A percentile compares a stretch with the other conserved stretches of the same genome.
Evolutionary conservation across 2,329 filamentous ascomycete species (phyloP).

Genomic region (Lasiodiplodia sp.): DNA sequence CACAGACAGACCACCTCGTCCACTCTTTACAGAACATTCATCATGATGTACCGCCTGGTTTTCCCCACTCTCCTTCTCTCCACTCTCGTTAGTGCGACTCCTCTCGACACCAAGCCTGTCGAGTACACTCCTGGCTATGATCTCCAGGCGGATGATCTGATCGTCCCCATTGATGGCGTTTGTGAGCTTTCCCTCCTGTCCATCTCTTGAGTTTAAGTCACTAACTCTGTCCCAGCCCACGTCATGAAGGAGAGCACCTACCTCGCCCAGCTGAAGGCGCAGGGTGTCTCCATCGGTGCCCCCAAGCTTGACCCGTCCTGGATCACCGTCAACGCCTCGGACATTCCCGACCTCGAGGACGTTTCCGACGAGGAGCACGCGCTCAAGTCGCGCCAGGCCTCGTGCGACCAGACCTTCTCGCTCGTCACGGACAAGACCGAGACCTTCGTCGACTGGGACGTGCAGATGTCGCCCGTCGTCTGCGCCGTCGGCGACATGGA

Average conservation of each 20-base stretch:
- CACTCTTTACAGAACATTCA: neutral
- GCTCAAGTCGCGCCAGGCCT: neutral
- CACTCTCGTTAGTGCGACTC: neutral
- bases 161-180: neutral
- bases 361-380: neutral
- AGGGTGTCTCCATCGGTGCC: neutral
- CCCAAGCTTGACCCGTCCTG: slow-evolving; percentile 4
- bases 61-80: slow-evolving; percentile 1
- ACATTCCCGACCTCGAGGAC: neutral
- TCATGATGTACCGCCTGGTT: neutral
- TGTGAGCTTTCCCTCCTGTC: neutral
- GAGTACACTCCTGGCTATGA: neutral
- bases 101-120: neutral
- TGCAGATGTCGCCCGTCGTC: slow-evolving; percentile 47
- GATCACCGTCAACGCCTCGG: neutral
- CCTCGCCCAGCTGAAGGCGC: slow-evolving; percentile 24
- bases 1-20: neutral
- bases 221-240: slow-evolving; percentile 1
- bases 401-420: slow-evolving; percentile 28
- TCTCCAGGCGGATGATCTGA: neutral
- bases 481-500: slow-evolving; percentile 38
- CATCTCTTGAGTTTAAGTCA: no score
- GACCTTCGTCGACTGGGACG: slow-evolving; percentile 51
- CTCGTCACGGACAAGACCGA: slow-evolving; percentile 37
- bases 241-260: slow-evolving; percentile 11